phyloP scores from a whole-genome alignment of 768 basidiomycete species.

The Mycena kentingensis region DNA sequence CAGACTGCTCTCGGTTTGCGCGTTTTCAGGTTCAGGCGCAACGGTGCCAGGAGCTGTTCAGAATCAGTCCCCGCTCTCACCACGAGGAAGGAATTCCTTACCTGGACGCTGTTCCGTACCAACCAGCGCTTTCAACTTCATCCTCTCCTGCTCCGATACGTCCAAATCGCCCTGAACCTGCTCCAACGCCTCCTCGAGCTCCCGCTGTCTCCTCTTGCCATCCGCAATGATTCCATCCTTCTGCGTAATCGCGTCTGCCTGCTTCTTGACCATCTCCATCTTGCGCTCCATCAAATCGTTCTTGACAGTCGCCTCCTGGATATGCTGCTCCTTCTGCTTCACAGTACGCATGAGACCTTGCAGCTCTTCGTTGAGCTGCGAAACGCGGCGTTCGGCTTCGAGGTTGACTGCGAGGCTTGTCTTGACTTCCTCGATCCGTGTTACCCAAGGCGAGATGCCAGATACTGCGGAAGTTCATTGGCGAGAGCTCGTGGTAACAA shows the following conservation, averaged over 20 bases:
- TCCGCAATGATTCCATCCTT: slow-evolving; percentile 81
- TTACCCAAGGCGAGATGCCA: slow-evolving; percentile 82
- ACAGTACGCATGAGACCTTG: slow-evolving; percentile 83
- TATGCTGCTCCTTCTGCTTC: slow-evolving; percentile 84
- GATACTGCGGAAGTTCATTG: too few relatives aligned
- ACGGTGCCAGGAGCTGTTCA: slow-evolving; percentile 11
- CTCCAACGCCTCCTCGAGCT: slow-evolving; percentile 92
- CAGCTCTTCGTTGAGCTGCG: slow-evolving; percentile 86
- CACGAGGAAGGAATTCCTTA: slow-evolving; percentile 37
- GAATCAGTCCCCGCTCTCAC: too few relatives aligned
- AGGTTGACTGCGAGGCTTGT: slow-evolving; percentile 81
- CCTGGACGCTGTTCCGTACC: slow-evolving; percentile 74
- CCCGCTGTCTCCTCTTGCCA: slow-evolving; percentile 83
- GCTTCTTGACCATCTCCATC: slow-evolving; percentile 88
- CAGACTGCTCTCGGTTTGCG: slow-evolving; percentile 74
- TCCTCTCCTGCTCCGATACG: slow-evolving; percentile 83
- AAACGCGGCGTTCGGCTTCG: slow-evolving; percentile 88
- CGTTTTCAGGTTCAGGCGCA: slow-evolving; percentile 51
- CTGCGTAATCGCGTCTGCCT: slow-evolving; percentile 79
- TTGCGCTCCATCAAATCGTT: slow-evolving; percentile 94
- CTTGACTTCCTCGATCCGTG: slow-evolving; percentile 81
- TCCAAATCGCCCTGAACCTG: slow-evolving; percentile 90
- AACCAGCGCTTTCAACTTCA: slow-evolving; percentile 70
- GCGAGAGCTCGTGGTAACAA: too few relatives aligned
- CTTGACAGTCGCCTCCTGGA: slow-evolving; percentile 89